phyloP scores from a whole-genome alignment of 2,329 filamentous ascomycete species.

The Thelonectria blattea region DNA sequence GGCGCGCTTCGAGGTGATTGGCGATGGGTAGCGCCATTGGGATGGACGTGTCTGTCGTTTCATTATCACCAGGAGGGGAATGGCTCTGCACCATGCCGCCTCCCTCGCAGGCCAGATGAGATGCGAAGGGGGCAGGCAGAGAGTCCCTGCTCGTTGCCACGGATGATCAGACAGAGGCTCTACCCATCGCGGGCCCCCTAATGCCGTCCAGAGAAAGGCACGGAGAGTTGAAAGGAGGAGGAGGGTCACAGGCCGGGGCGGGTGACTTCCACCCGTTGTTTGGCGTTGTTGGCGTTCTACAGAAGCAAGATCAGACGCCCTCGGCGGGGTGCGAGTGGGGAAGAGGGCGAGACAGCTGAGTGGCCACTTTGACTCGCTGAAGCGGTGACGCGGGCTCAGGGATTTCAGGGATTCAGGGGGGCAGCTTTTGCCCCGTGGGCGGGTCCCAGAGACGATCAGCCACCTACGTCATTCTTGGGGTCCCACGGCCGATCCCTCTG shows the following conservation, averaged over 20 bases:
- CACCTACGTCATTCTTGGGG: slow-evolving; percentile 37
- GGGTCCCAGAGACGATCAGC: slow-evolving; percentile 24
- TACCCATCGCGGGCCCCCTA: neutral
- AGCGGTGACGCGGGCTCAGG: slow-evolving; percentile 25
- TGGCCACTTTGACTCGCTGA: neutral
- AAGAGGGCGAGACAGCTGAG: neutral
- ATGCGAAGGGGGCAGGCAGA: too few species aligned
- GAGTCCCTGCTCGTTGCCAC: too few species aligned
- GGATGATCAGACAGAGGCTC: neutral
- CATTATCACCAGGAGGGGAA: slow-evolving; percentile 17
- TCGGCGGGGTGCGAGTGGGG: slow-evolving; percentile 12
- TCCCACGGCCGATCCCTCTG: slow-evolving; percentile 24
- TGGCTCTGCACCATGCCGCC: neutral
- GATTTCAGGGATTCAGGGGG: slow-evolving; percentile 29
- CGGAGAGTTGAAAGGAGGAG: neutral
- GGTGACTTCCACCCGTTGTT: neutral
- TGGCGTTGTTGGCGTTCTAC: neutral
- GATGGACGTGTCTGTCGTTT: slow-evolving; percentile 34
- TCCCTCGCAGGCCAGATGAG: neutral
- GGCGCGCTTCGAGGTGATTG: slow-evolving; percentile 1
- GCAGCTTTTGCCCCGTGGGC: slow-evolving; percentile 1
- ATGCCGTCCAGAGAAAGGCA: neutral
- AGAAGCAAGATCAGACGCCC: slow-evolving; percentile 13
- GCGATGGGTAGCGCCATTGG: slow-evolving; percentile 26
- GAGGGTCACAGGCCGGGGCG: neutral